Base-by-base conservation (phyloP, 2,329 filamentous ascomycete genomes). In the Neonectria coccinea region DNA sequence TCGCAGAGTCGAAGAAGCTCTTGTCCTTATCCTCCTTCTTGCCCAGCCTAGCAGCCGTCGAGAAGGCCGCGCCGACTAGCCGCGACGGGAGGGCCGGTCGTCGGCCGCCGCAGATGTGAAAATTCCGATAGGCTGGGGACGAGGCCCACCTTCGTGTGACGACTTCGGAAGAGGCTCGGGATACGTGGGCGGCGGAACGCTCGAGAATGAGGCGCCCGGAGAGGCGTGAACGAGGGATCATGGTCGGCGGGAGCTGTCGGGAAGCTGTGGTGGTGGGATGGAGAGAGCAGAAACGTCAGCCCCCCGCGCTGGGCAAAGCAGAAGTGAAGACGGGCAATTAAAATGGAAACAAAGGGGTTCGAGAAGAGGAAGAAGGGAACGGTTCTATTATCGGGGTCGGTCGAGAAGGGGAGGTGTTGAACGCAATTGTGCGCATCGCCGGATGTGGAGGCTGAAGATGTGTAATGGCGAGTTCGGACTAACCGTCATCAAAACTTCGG, bases 1-100 rank as follows among this genome's bases (percentile, higher is more conserved):
- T 77, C 6, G 82, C 72, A 8, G 81, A 79, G 67, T 88, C 83
- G 63, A 88, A 86, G 68, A 87, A 86, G 20, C 82, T 81, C 63
- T 84, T 83, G 44, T 77, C 75, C 25, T 73, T 74, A 42, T 73
- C 75, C 36, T 80, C 78, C 52, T 78, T 79, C 45, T 80, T 81
- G 42, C 72, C 67, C 31, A 79, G 63, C 39, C 70, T 68, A 58
- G 73, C 68, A 29, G 75, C 74, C 20, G 80, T 81, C 25, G 80
- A 80, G 68, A 82, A 82, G 20, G 72, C 65, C 5, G 78, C 77
- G 27, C 70, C 63, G 31, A 71, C 60, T 56, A 75, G 70, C 50
- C 74, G 73, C 47, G 72, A 71, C 47, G 73, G 73, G 48, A 73
- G 59, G 48, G 69, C 62, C 53, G 75, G 76, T 59, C 78, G 72